Base-by-base conservation (phyloP, 345 rosid genomes). In the Populus davidiana region DNA sequence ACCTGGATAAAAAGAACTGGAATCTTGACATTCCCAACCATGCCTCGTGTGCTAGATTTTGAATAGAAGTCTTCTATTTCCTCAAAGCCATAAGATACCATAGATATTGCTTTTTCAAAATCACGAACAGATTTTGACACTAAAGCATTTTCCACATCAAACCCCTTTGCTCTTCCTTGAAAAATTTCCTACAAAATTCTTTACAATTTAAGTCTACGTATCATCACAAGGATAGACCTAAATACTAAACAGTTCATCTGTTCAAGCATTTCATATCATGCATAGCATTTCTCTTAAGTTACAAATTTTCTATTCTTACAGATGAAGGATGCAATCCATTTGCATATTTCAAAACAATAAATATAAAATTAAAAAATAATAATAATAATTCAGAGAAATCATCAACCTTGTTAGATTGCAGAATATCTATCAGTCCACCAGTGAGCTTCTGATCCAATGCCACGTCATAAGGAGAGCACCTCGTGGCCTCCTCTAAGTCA, bases 1-100 rank as follows among this genome's bases (percentile, higher is more conserved):
- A 95, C 99, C 98, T 95, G 98, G 77, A 95, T 91, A 81, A 88
- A 95, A 67, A 95, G 98, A 85, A 93, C 89, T 17, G 99, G 99
- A 86, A 95, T 83, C 90, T 93, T 93, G 75, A 95, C 86, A 78
- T 91, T 84, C 80, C 90, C 91, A 80, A 92, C 89, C 74, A 88
- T 81, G 78, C 76, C 81, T 63, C 89, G 86, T 17, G 98, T 91
- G 81, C 97, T 93, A 71, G 91, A 90, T 73, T 87, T 82, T 27
- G 88, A 87, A 84, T 95, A 95, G 86, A 92, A 93, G 63, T 93
- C 93, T 81, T 91, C 93, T 69, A 95, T 47, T 74, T 86, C 86
- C 79, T 88, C 90, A 84, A 86, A 93, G 69, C 98, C 99, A 81
- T 90, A 86, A 38, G 96, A 77, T 54, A 91, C 88, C 97, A 95